Evolutionary conservation across 208 protist genomes (phyloP).

Genomic region (Wallacemonas collosoma): DNA sequence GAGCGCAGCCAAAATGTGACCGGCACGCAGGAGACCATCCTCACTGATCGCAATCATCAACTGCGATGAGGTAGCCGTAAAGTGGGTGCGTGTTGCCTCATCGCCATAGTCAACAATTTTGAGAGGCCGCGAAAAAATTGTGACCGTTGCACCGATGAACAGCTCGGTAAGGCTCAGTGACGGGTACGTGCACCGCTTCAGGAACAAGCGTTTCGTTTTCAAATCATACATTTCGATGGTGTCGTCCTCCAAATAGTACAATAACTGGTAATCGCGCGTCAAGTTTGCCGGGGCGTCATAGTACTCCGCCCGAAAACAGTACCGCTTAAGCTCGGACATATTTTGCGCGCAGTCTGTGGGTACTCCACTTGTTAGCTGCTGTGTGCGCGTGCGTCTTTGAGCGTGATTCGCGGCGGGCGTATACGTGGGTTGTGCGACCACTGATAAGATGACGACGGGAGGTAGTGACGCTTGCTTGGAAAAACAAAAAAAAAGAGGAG

Average conservation of each 20-base stretch:
- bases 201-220: conserved; percentile 91
- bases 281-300: conserved; percentile 90
- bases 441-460: too few relatives aligned
- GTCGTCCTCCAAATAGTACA: conserved; percentile 88
- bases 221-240: conserved; percentile 96
- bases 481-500: conserved; percentile 21
- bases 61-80: conserved; percentile 57
- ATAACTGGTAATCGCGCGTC: conserved; percentile 87
- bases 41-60: conserved; percentile 68
- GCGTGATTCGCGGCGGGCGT: too few relatives aligned
- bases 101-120: conserved; percentile 93
- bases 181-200: conserved; percentile 92
- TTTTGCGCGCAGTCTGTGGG: neutral
- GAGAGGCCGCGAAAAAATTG: conserved; percentile 92
- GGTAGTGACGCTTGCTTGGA: neutral
- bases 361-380: too few relatives aligned
- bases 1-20: conserved; percentile 55
- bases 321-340: conserved; percentile 60
- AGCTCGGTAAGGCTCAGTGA: conserved; percentile 82
- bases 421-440: too few relatives aligned
- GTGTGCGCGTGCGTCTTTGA: too few relatives aligned
- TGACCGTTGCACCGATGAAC: conserved; percentile 92
- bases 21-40: conserved; percentile 38
- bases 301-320: conserved; percentile 90
- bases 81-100: conserved; percentile 74